Conservation (phyloP, 164 flowering plant genomes). For the Euptelea pleiosperma region DNA sequence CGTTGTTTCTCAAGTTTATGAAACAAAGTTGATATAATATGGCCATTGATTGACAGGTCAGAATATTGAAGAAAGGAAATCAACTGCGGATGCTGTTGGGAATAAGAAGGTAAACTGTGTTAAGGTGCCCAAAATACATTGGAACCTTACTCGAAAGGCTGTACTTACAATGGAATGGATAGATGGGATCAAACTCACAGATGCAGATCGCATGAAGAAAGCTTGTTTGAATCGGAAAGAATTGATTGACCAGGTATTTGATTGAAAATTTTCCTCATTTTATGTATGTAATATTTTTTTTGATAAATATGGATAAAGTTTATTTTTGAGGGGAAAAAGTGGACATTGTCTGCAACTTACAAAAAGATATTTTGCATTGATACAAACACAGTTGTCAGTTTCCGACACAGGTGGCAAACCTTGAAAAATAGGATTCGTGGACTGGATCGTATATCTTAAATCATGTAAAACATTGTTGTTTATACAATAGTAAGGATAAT, state of each 20-base stretch:
- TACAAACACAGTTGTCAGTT: too few relatives aligned
- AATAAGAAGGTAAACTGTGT: constrained; percentile 29
- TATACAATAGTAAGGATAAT: too few relatives aligned
- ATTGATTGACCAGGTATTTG: constrained; percentile 76
- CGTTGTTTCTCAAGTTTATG: background rate
- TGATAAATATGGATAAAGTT: too few relatives aligned
- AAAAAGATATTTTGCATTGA: too few relatives aligned
- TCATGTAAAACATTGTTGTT: too few relatives aligned
- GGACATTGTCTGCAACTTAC: too few relatives aligned
- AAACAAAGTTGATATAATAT: background rate
- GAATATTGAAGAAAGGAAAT: constrained; percentile 16
- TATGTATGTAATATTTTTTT: too few relatives aligned
- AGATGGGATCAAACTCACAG: constrained; percentile 93
- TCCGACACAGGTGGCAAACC: too few relatives aligned
- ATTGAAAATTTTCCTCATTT: background rate
- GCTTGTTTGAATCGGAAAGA: constrained; percentile 60
- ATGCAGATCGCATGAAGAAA: constrained; percentile 50
- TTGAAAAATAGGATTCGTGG: too few relatives aligned
- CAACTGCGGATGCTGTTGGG: constrained; percentile 18
- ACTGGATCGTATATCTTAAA: too few relatives aligned
- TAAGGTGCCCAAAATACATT: constrained; percentile 88
- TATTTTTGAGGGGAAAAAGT: too few relatives aligned
- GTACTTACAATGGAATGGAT: constrained; percentile 99
- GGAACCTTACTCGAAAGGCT: constrained; percentile 77
- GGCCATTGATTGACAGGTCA: constrained; percentile 31